Percentiles rank a stretch among this genome's conserved stretches.
These are phyloP conservation scores for Chlorella vulgaris DNA, from an alignment of 139 green algal genomes.

Conservation along the genomic window DNA sequence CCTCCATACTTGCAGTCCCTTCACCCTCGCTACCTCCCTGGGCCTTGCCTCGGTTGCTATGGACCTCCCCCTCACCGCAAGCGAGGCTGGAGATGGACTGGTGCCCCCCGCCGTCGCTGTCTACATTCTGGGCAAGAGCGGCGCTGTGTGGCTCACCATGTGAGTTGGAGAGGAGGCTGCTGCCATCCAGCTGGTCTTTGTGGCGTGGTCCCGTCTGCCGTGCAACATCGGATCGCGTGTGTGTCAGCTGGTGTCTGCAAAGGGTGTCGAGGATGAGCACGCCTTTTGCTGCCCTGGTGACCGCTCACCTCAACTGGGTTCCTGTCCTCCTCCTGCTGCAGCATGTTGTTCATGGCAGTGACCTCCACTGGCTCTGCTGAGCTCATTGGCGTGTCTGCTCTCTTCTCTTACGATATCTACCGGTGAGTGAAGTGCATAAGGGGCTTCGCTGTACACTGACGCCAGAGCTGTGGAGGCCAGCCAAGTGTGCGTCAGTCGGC, in stretches of 20 bases:
- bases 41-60: slow-evolving; percentile 85
- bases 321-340: too few relatives aligned
- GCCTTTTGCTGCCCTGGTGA: too few relatives aligned
- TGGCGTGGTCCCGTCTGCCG: not conserved
- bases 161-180: not conserved
- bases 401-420: slow-evolving; percentile 86
- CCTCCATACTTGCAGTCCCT: slow-evolving; percentile 54
- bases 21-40: slow-evolving; percentile 91
- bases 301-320: too few relatives aligned
- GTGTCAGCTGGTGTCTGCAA: too few relatives aligned
- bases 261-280: too few relatives aligned
- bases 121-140: slow-evolving; percentile 83
- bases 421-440: not conserved
- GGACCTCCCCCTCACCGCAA: slow-evolving; percentile 82
- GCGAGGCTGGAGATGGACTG: slow-evolving; percentile 75
- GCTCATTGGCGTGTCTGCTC: slow-evolving; percentile 88
- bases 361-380: slow-evolving; percentile 86
- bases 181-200: not conserved
- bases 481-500: too few relatives aligned
- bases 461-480: too few relatives aligned
- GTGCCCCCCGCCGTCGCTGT: slow-evolving; percentile 84
- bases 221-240: too few relatives aligned
- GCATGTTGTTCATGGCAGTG: slow-evolving; percentile 61
- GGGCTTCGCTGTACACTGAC: not conserved
- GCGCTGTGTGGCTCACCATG: slow-evolving; percentile 81